Evolutionary conservation across 2,329 filamentous ascomycete species (phyloP), one percentile per base, ranked within the genome.

Genomic region (Claviceps sp.): DNA sequence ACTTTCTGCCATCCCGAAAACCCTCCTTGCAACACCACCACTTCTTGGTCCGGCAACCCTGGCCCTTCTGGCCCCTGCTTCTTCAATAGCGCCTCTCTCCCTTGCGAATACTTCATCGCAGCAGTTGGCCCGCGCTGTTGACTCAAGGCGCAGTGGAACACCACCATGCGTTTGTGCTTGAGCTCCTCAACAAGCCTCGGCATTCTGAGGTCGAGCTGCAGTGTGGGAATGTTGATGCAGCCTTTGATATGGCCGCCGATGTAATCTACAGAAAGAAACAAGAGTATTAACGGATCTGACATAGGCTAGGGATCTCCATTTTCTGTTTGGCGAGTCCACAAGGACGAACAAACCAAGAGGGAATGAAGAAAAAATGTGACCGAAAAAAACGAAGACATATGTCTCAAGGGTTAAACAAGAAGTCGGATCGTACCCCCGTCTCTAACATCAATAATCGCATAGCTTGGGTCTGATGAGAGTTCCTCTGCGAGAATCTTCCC

Each of bases 111-210:
- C 61, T 77, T 76, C 59, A 95, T 70, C 3, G 93, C 93, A 3
- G 91, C 89, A 49, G 78, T 78, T 0, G 93, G 93, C 0, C 93
- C 93, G 1, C 93, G 77, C 70, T 95, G 86, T 72, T 97, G 93
- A 59, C 85, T 91, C 52, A 97, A 73, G 18, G 87, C 86, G 69
- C 93, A 98, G 71, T 98, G 93, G 67, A 98, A 98, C 1, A 98
- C 80, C 14, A 98, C 89, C 11, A 78, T 84, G 52, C 93, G 80
- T 67, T 89, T 89, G 63, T 84, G 81, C 57, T 81, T 73, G 47
- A 96, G 77, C 44, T 78, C 82, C 52, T 88, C 81, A 13, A 95
- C 75, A n/a, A 98, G 79, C 56, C 89, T 87, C 0, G 90, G 86
- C 67, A 93, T 80, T 58, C 77, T 81, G 63, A 79, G 78, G 61